Base-by-base conservation (phyloP, 2,329 filamentous ascomycete species). In the Mariannaea elegans region DNA sequence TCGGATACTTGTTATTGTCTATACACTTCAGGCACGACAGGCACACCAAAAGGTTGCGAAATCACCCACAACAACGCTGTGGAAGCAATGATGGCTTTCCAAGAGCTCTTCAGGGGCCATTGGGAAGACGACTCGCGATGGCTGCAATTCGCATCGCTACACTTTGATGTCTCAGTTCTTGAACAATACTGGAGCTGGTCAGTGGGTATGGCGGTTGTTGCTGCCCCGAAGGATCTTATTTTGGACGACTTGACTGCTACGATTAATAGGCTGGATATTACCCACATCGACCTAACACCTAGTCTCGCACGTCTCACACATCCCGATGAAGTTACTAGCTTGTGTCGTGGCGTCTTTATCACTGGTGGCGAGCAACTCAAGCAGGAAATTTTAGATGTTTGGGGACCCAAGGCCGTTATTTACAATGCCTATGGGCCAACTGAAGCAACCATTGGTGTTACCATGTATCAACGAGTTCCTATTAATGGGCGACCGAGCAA, bases 151-250 rank as follows among this genome's bases (percentile, higher is more conserved):
- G 94, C 94, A 1, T 94, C 93, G 0, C 92, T 97, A 56, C 94
- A 97, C 74, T 97, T 97, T 62, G 94, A 97, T 69, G 94, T 97
- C 4, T 95, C 92, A 2, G 91, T 97, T 0, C 82, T 97, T 0
- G 94, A 97, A 72, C 94, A 97, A 70, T 97, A 94, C 73, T 97
- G 93, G 93, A 95, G 90, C 58, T 97, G 94, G 94, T 93, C 90
- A 24, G 91, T 95, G 1, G 93, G 93, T 1, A 93, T 97, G 23
- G 89, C 90, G 4, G 84, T 97, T 1, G 90, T 94, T 2, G 89
- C 91, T 2, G 93, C 92, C 7, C 91, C 92, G 1, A 86, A 92
- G 65, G 93, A 97, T 72, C 72, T 97, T 2, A 89, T 97, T 1
- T 88, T 97, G 31, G 92, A 95, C 67, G 92, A 97, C 68, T 81